phyloP scores from a whole-genome alignment of 768 basidiomycete genomes.

The Lanmaoa rubissima region DNA sequence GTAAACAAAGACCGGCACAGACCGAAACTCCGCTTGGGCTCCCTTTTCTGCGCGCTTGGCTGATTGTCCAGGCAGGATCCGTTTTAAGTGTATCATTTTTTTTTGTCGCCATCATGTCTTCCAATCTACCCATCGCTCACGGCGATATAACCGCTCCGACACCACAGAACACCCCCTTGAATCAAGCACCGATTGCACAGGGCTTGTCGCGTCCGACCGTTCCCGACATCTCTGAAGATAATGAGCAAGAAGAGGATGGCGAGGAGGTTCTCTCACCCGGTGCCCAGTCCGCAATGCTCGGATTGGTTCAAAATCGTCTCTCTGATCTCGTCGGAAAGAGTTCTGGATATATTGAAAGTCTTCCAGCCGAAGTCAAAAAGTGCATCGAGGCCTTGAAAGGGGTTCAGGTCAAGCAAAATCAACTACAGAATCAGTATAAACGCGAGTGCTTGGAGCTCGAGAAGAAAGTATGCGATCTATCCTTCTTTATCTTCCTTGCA shows the following conservation, averaged over 20 bases:
- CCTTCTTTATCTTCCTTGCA: conserved; percentile 11
- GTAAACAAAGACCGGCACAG: conserved; percentile 19
- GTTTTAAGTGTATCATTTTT: conserved; percentile 19
- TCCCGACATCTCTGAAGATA: conserved; percentile 83
- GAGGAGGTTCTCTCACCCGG: conserved; percentile 42
- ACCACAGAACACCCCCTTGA: conserved; percentile 89
- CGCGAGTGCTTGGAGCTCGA: conserved; percentile 93
- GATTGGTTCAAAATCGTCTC: conserved; percentile 87
- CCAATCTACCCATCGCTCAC: conserved; percentile 61
- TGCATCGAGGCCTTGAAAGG: conserved; percentile 92
- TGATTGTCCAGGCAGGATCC: conserved; percentile 25
- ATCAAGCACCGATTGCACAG: conserved; percentile 72
- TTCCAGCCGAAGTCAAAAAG: conserved; percentile 77
- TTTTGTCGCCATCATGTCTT: conserved; percentile 53
- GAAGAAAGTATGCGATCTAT: conserved; percentile 69
- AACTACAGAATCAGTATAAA: conserved; percentile 90
- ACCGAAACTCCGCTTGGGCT: conserved; percentile 37
- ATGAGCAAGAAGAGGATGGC: conserved; percentile 65
- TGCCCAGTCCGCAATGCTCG: conserved; percentile 67
- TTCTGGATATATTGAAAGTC: conserved; percentile 91
- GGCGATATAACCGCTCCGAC: conserved; percentile 81
- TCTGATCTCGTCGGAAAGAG: conserved; percentile 83
- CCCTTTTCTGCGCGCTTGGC: conserved; percentile 22
- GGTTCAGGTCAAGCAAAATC: conserved; percentile 86
- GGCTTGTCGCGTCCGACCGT: conserved; percentile 86